Evolutionary conservation across 2,329 filamentous ascomycete species (phyloP).

Genomic region (Exophiala sp.): DNA sequence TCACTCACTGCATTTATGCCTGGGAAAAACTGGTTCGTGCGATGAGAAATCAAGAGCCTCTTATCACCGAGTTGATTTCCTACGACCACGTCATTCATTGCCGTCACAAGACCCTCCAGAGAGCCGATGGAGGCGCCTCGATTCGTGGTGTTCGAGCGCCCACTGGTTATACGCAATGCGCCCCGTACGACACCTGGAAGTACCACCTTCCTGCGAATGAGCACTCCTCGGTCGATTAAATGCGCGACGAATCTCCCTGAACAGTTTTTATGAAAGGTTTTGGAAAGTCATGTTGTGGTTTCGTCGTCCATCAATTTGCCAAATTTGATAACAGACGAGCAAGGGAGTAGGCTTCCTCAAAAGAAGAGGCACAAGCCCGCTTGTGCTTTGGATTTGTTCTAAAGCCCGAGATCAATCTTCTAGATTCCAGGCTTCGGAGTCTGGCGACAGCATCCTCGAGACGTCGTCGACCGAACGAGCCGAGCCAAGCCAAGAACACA

Average conservation of each 20-base stretch:
- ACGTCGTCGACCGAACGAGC: too few species aligned
- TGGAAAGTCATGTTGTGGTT: too few species aligned
- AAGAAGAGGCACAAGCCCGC: too few species aligned
- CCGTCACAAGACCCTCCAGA: slow-evolving; percentile 27
- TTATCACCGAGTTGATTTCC: slow-evolving; percentile 28
- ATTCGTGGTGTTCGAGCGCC: slow-evolving; percentile 28
- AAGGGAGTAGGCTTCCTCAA: too few species aligned
- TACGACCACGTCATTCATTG: slow-evolving; percentile 30
- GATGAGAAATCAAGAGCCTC: slow-evolving; percentile 24
- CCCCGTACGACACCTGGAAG: slow-evolving; percentile 26
- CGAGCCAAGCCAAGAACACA: too few species aligned
- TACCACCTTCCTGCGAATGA: slow-evolving; percentile 24
- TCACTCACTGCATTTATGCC: slow-evolving; percentile 28
- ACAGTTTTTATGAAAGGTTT: too few species aligned
- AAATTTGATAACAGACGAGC: too few species aligned
- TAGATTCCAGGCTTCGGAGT: too few species aligned
- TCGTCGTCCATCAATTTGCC: too few species aligned
- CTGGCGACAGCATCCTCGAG: too few species aligned
- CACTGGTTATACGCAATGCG: slow-evolving; percentile 26
- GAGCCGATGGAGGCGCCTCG: slow-evolving; percentile 21
- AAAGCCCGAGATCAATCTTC: too few species aligned
- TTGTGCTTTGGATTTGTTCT: too few species aligned
- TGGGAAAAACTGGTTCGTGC: slow-evolving; percentile 28
- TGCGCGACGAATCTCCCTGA: not conserved
- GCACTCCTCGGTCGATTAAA: slow-evolving; percentile 21